Conservation (phyloP, 352 stramenopile species). For the Phytophthora uliginosa region DNA sequence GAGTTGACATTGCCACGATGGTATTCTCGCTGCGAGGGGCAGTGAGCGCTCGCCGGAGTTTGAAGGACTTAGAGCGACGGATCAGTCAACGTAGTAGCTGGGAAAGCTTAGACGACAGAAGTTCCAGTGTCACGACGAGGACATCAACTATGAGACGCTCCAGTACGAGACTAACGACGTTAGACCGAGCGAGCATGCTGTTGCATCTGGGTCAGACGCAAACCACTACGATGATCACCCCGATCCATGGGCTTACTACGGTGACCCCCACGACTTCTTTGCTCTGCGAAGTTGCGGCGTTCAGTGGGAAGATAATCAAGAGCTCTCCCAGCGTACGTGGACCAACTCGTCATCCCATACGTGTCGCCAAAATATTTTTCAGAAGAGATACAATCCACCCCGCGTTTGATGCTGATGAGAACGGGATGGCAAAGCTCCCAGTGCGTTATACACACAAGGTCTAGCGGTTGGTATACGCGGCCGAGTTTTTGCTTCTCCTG, state of each 20-base stretch:
- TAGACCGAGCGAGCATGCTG: conserved; percentile 1
- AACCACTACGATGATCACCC: neutral
- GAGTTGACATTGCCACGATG: conserved; percentile 7
- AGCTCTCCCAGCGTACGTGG: neutral
- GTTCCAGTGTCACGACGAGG: neutral
- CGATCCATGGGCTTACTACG: neutral
- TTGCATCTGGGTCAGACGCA: neutral
- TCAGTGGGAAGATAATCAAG: too few species aligned
- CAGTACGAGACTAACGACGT: conserved; percentile 1
- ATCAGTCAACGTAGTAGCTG: neutral
- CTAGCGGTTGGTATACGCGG: neutral
- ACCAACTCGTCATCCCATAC: neutral
- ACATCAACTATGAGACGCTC: neutral
- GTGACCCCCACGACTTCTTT: neutral
- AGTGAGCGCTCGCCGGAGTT: neutral
- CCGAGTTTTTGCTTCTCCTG: neutral
- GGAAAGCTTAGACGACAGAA: neutral
- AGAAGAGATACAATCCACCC: conserved; percentile 1
- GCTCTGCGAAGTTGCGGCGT: neutral
- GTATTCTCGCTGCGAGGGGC: neutral
- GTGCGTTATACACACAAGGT: neutral
- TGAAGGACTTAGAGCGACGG: neutral
- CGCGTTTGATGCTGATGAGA: neutral
- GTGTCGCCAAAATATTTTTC: neutral
- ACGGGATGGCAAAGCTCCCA: neutral